Conservation (phyloP, 1,284 basidiomycete genomes). For the Meira nashicola region DNA sequence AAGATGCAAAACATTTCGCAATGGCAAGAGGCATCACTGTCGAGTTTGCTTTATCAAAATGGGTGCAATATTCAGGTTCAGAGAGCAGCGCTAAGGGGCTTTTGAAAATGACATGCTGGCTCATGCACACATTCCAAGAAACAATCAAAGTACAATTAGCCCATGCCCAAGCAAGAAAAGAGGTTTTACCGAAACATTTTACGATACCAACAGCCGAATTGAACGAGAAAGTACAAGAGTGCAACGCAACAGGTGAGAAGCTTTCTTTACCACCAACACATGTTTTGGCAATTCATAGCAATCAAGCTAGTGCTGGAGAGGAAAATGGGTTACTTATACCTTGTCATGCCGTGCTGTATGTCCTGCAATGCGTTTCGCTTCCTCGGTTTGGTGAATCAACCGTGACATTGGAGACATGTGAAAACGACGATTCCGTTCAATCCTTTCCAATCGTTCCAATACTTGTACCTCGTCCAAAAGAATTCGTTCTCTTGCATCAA, state of each 20-base stretch:
- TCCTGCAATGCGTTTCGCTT: slow-evolving; percentile 18
- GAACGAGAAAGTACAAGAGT: background rate
- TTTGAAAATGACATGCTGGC: background rate
- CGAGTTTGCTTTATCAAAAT: slow-evolving; percentile 10
- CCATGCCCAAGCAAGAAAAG: background rate
- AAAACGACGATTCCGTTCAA: background rate
- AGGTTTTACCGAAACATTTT: background rate
- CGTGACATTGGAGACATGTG: background rate
- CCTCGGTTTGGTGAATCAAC: slow-evolving; percentile 8
- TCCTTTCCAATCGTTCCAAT: slow-evolving; percentile 12
- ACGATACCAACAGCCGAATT: slow-evolving; percentile 5
- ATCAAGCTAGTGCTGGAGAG: background rate
- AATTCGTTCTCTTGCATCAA: slow-evolving; percentile 10
- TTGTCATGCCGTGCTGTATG: slow-evolving; percentile 18
- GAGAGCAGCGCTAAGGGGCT: too few relatives aligned
- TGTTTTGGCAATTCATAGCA: slow-evolving; percentile 12
- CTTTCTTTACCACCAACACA: slow-evolving; percentile 9
- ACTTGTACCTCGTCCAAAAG: slow-evolving; percentile 8
- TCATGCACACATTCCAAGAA: background rate
- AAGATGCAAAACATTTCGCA: slow-evolving; percentile 7
- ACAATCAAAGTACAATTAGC: background rate
- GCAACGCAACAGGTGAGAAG: background rate
- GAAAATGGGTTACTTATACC: slow-evolving; percentile 14
- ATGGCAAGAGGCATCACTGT: slow-evolving; percentile 8
- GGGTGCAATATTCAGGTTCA: background rate